phyloP scores from a whole-genome alignment of 495 filamentous ascomycete genomes.

The Penicillium ochrochloron region DNA sequence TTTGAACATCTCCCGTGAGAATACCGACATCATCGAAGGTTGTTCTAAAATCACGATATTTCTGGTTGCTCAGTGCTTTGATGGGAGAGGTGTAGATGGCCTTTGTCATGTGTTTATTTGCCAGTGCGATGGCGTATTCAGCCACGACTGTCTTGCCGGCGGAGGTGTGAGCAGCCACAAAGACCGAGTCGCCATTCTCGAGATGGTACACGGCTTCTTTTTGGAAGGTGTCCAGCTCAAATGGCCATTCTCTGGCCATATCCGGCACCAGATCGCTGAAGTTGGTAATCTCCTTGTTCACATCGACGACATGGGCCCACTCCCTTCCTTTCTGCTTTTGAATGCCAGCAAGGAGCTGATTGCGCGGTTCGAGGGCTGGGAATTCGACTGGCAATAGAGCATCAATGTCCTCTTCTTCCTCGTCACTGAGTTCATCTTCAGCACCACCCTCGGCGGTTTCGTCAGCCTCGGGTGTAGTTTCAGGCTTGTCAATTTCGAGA shows the following conservation, averaged over 20 bases:
- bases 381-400: conserved; percentile 90
- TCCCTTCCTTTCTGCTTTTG: conserved; percentile 77
- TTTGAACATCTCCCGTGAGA: conserved; percentile 96
- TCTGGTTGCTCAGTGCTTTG: conserved; percentile 98
- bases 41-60: conserved; percentile 91
- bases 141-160: conserved; percentile 98
- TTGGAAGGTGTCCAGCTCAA: conserved; percentile 96
- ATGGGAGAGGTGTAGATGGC: conserved; percentile 99
- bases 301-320: conserved; percentile 98
- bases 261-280: conserved; percentile 92
- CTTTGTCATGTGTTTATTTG: conserved; percentile 97
- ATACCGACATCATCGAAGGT: conserved; percentile 96
- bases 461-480: conserved; percentile 33
- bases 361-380: conserved; percentile 85
- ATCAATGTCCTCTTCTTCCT: conserved; percentile 83
- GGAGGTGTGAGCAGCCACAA: conserved; percentile 98
- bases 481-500: conserved; percentile 40
- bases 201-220: conserved; percentile 98
- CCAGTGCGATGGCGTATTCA: conserved; percentile 95
- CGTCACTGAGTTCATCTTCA: conserved; percentile 56
- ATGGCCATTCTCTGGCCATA: conserved; percentile 95
- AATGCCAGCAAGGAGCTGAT: conserved; percentile 70
- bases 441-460: conserved; percentile 52
- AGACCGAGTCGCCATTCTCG: conserved; percentile 95
- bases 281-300: conserved; percentile 87